Percentiles rank a stretch among this genome's conserved stretches.
Conservation (phyloP, 2,329 filamentous ascomycete species). For the Lomentospora prolificans region DNA sequence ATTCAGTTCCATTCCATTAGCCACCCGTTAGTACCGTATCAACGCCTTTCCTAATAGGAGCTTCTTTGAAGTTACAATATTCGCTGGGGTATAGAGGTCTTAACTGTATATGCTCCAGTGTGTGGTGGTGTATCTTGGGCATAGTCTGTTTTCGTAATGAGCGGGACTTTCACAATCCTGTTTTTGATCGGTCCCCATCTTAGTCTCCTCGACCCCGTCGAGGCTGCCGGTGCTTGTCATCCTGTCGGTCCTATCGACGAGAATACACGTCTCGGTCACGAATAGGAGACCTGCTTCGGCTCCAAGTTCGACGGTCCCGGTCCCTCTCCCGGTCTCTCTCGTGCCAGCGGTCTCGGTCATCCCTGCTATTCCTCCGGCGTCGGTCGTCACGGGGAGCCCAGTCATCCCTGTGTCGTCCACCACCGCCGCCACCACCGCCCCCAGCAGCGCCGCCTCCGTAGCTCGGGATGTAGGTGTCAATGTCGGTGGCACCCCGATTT, state of each 20-base stretch:
- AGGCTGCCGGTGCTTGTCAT: no score
- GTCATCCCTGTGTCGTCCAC: slow-evolving; percentile 18
- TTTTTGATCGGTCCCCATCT: no score
- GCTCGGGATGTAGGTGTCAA: slow-evolving; percentile 41
- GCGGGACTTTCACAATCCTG: no score
- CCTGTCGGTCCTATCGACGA: slow-evolving; percentile 30
- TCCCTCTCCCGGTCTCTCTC: slow-evolving; percentile 25
- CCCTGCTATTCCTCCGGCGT: slow-evolving; percentile 25
- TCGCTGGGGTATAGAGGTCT: not conserved
- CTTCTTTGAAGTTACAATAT: not conserved
- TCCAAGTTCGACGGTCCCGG: slow-evolving; percentile 20
- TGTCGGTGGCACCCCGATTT: slow-evolving; percentile 26
- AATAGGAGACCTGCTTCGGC: slow-evolving; percentile 29
- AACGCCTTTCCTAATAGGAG: not conserved
- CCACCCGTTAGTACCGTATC: not conserved
- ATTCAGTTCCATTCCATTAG: not conserved
- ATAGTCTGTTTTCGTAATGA: not conserved
- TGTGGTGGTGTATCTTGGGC: not conserved
- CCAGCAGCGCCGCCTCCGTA: slow-evolving; percentile 25
- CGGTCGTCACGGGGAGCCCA: slow-evolving; percentile 20
- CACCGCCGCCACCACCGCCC: slow-evolving; percentile 17
- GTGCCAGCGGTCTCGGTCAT: slow-evolving; percentile 31
- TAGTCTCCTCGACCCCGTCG: no score
- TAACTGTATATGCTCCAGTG: not conserved
- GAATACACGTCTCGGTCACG: slow-evolving; percentile 32